Conservation (phyloP, 345 rosid species). For the Citrus medica region DNA sequence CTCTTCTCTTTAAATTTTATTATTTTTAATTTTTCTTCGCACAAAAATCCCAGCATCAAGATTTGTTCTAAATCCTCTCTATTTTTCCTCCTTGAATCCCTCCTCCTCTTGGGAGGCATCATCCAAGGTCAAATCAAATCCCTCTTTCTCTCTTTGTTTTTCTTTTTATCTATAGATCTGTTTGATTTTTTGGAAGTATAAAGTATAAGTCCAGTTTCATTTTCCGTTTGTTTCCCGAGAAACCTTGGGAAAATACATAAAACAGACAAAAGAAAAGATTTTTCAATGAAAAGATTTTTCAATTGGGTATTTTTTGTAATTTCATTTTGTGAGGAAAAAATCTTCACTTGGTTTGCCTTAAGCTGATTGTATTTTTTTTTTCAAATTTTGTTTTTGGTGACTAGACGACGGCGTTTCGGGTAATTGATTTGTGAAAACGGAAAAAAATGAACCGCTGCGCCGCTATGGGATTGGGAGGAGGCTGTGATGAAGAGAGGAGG, state of each 20-base stretch:
- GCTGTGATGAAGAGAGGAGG: slow-evolving; percentile 40
- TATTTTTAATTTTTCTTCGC: background rate
- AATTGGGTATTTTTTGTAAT: background rate
- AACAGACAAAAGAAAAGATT: background rate
- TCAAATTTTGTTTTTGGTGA: background rate
- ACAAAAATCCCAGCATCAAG: background rate
- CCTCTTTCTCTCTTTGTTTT: background rate
- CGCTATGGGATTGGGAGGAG: slow-evolving; percentile 39
- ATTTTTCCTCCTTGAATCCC: slow-evolving; percentile 18
- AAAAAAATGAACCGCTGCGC: slow-evolving; percentile 24
- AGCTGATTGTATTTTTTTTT: background rate
- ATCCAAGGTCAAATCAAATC: slow-evolving; percentile 9
- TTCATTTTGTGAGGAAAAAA: background rate
- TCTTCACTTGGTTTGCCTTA: background rate
- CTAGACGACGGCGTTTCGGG: slow-evolving; percentile 9
- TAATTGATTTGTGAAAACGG: background rate
- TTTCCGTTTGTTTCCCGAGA: background rate
- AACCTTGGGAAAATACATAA: background rate
- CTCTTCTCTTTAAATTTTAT: too few species aligned
- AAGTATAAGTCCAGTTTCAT: background rate
- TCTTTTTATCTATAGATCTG: background rate
- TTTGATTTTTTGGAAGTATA: background rate
- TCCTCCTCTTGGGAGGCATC: slow-evolving; percentile 26
- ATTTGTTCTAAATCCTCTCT: slow-evolving; percentile 10
- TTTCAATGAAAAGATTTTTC: too few species aligned